Evolutionary conservation across 2,329 filamentous ascomycete genomes (phyloP).

Genomic region (Aspergillus flavus): DNA sequence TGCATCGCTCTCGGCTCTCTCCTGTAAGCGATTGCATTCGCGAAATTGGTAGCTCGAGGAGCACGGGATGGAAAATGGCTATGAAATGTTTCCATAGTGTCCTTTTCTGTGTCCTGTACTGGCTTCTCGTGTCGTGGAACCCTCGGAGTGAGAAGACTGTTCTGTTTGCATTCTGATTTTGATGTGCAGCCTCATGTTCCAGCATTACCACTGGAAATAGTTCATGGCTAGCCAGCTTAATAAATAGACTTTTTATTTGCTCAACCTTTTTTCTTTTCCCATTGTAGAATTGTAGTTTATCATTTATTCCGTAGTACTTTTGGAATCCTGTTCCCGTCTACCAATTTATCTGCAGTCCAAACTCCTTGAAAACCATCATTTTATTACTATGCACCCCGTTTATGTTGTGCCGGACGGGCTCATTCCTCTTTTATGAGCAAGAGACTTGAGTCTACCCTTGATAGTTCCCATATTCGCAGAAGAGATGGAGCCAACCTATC

Average conservation of each 20-base stretch:
- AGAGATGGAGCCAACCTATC: too few relatives aligned
- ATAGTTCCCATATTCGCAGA: too few relatives aligned
- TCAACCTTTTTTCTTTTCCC: not conserved
- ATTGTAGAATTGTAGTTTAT: not conserved
- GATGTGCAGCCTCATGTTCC: not conserved
- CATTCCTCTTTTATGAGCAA: too few relatives aligned
- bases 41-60: not conserved
- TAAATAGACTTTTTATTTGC: not conserved
- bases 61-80: slow-evolving; percentile 20
- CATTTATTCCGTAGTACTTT: too few relatives aligned
- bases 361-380: too few relatives aligned
- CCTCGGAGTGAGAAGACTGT: slow-evolving; percentile 36
- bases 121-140: slow-evolving; percentile 32
- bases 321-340: too few relatives aligned
- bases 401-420: too few relatives aligned
- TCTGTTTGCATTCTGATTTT: slow-evolving; percentile 19
- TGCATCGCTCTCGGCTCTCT: slow-evolving; percentile 43
- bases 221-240: not conserved
- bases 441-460: too few relatives aligned
- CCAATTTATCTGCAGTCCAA: too few relatives aligned
- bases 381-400: too few relatives aligned
- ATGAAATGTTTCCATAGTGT: not conserved
- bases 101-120: slow-evolving; percentile 23
- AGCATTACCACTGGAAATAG: not conserved
- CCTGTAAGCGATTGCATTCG: slow-evolving; percentile 32